Conservation (phyloP, 225 moss, liverwort and hornwort genomes). For the Pseudisothecium myosuroides region DNA sequence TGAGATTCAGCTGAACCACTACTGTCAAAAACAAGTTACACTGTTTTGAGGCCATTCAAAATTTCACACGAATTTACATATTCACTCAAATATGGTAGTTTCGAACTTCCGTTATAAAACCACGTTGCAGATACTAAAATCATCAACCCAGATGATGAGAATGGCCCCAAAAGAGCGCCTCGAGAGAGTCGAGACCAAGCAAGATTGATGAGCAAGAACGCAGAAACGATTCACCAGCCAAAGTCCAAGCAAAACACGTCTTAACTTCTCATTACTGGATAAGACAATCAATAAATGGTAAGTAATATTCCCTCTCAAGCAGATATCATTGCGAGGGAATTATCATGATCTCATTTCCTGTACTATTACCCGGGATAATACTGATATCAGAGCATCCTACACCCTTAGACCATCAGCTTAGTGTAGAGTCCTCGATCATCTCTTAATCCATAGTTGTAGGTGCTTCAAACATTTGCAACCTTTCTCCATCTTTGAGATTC, state of each 20-base stretch:
- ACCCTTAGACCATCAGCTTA: background rate
- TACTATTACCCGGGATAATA: background rate
- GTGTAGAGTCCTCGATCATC: background rate
- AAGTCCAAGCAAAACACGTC: background rate
- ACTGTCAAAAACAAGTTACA: background rate
- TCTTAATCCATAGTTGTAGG: background rate
- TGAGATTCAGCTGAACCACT: background rate
- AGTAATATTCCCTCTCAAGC: background rate
- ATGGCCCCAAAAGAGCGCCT: background rate
- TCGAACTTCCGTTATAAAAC: background rate
- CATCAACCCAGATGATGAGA: background rate
- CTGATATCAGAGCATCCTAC: background rate
- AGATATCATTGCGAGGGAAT: background rate
- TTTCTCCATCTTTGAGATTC: background rate
- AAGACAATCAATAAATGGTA: conserved; percentile 12
- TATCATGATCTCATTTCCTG: background rate
- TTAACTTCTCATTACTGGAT: background rate
- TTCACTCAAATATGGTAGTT: too few species aligned
- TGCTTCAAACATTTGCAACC: background rate
- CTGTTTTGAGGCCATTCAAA: background rate
- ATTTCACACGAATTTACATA: background rate
- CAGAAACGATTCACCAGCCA: background rate
- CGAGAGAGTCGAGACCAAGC: background rate
- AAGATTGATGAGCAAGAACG: background rate
- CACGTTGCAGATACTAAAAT: background rate